A percentile compares a stretch with the other conserved stretches of the same genome.
These are phyloP conservation scores for Rhododendron ferrugineum DNA, from an alignment of 148 eudicot genomes.

Conservation along the genomic window DNA sequence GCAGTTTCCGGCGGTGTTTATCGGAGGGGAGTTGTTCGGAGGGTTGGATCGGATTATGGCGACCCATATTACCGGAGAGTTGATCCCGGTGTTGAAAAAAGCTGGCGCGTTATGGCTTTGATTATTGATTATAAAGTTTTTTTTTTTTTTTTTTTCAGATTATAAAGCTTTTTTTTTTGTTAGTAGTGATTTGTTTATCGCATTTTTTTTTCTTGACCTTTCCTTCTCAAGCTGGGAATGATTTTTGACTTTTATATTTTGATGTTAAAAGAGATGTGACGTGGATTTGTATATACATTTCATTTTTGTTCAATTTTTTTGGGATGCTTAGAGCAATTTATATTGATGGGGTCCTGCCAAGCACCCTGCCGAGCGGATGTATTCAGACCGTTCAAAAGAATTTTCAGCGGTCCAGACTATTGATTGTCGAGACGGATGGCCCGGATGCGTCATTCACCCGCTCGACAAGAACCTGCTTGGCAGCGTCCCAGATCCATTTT, in stretches of 20 bases:
- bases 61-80: conserved; percentile 59
- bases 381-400: too few species aligned
- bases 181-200: neutral
- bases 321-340: neutral
- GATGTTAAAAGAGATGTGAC: neutral
- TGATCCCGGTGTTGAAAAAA: conserved; percentile 50
- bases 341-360: too few species aligned
- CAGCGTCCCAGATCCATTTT: neutral
- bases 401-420: too few species aligned
- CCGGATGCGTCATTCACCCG: too few species aligned
- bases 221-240: neutral
- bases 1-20: conserved; percentile 66
- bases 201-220: neutral
- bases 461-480: too few species aligned
- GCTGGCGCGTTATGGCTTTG: conserved; percentile 75
- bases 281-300: neutral
- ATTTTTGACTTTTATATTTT: neutral
- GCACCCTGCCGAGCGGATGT: too few species aligned
- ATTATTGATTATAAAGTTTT: neutral
- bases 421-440: too few species aligned
- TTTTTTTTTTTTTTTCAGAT: neutral
- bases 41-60: conserved; percentile 63
- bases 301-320: neutral
- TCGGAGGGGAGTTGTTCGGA: conserved; percentile 65
- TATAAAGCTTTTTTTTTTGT: neutral